Evolutionary conservation across 768 basidiomycete genomes (phyloP), one percentile per base, ranked within the genome.

Genomic region (Chalciporus chontae): DNA sequence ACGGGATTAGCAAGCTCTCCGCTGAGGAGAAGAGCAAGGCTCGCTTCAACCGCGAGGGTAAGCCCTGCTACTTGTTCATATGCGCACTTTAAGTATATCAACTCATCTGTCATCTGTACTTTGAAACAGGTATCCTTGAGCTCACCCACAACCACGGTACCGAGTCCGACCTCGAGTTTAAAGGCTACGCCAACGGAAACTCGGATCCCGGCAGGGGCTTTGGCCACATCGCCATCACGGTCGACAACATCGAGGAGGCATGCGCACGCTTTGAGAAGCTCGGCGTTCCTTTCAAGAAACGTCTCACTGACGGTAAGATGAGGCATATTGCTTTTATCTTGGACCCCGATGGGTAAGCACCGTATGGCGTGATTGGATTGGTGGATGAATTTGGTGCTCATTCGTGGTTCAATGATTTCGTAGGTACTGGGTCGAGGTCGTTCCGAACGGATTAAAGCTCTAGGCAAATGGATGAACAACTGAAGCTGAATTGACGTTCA

Each of bases 141-240:
- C 77, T 93, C 43, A 92, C 87, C 2, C 84, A 88, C 72, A 92
- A 94, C 74, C 90, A 93, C 66, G 91, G 94, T 48, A 90, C 91
- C 49, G 95, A 98, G 71, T 73, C 70, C 48, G 87, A 94, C 64
- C 59, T 82, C 45, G 69, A 69, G 54, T 94, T 94, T 75, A 66
- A 82, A 58, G 94, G 91, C 31, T 97, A 96, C 66, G 77, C 83
- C 9, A 86, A 68, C 60, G 95, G 95, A 1, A 99, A 99, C 71
- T 65, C 79, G 4, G 93, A 94, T 4, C 87, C 89, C 4, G 84
- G 85, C 24, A 76, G 75, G 48, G 81, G 67, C 15, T 94, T 93
- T 62, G 92, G 94, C 0, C 94, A 96, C 69, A 91, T 94, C 59
- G 89, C 88, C 50, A 81, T 96, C 64, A 75, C 84, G 5, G 90